Conservation (phyloP, 306 rosid species). For the Castanospermum australe region DNA sequence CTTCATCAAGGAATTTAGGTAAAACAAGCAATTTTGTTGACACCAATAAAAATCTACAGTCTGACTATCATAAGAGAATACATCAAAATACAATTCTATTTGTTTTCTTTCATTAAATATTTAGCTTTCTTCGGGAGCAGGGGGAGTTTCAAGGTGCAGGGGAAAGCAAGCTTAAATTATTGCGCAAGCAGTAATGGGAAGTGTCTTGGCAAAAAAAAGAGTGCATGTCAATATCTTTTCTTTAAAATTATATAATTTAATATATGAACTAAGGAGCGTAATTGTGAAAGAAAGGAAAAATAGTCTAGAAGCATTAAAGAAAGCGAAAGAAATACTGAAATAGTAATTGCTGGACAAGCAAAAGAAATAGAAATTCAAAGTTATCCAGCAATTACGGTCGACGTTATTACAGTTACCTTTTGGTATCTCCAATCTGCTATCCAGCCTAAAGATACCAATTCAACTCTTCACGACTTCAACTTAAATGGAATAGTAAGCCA, state of each 20-base stretch:
- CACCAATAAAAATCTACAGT: not conserved
- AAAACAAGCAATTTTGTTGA: not conserved
- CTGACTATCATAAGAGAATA: not conserved
- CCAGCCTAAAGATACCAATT: not conserved
- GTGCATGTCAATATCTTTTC: not conserved
- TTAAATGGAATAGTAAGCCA: not conserved
- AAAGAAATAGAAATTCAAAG: not conserved
- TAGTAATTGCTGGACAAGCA: no score
- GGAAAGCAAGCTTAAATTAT: no score
- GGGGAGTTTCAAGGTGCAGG: no score
- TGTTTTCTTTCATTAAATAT: not conserved
- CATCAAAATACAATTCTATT: not conserved
- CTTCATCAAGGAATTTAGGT: not conserved
- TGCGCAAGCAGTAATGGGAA: not conserved
- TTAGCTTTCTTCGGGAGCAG: not conserved
- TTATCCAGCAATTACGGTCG: not conserved
- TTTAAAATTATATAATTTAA: not conserved
- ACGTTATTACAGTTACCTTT: not conserved
- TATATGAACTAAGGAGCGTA: not conserved
- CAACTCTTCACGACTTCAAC: not conserved
- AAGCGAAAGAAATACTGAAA: no score
- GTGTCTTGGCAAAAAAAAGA: not conserved
- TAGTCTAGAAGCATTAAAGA: not conserved
- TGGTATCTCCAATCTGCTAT: not conserved
- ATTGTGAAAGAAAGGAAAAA: not conserved